Conservation (phyloP, 139 green algal genomes). For the Chlorella sp. region DNA sequence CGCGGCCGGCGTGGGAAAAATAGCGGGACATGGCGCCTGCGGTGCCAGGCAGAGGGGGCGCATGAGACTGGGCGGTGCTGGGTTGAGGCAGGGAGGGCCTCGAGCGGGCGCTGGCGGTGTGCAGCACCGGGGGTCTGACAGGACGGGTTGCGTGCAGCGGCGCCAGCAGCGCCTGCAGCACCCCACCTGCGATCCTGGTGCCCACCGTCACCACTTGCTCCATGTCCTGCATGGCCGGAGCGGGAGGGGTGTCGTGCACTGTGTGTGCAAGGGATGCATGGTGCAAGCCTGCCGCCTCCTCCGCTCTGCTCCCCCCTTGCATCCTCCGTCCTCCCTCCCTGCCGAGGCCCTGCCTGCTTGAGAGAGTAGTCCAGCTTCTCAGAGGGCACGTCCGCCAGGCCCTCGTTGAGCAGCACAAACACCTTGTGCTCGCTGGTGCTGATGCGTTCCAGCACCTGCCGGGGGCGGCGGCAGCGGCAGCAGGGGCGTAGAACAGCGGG, state of each 20-base stretch:
- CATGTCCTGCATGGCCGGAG: conserved; percentile 42
- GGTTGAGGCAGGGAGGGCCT: no score
- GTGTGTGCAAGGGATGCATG: no score
- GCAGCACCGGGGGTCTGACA: no score
- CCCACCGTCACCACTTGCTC: conserved; percentile 36
- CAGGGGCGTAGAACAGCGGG: no score
- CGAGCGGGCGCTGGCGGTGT: no score
- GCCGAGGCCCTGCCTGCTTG: conserved; percentile 24
- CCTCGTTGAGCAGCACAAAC: conserved; percentile 82
- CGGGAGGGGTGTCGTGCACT: no score
- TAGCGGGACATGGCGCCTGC: conserved; percentile 41
- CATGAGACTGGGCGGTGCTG: no score
- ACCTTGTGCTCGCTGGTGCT: conserved; percentile 67
- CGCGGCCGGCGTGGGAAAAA: conserved; percentile 9
- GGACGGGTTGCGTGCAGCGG: no score
- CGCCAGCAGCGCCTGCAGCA: conserved; percentile 8
- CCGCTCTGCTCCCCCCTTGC: no score
- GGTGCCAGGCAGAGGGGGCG: not conserved
- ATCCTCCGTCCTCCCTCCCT: no score
- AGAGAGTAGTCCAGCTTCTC: conserved; percentile 76
- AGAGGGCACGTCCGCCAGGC: conserved; percentile 52
- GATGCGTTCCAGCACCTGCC: conserved; percentile 70
- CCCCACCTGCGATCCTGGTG: not conserved
- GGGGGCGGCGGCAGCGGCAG: no score
- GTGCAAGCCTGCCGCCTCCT: no score